Evolutionary conservation across 2,329 filamentous ascomycete genomes (phyloP), one percentile per base, ranked within the genome.

Genomic region (Aureobasidium sp.): DNA sequence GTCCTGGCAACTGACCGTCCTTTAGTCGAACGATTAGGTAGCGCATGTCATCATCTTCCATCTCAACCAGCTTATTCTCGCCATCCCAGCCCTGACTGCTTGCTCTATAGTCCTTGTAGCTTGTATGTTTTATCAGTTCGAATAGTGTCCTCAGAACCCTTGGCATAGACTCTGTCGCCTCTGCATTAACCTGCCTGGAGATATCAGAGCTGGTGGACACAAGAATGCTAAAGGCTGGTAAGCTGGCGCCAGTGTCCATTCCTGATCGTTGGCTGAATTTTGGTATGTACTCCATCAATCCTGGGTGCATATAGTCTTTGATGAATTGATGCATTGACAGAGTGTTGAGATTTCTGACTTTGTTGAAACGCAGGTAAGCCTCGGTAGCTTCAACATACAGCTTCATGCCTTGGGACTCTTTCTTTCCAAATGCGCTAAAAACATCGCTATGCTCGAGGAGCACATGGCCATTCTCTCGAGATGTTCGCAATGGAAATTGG

Each of bases 1-100:
- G 1, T 9, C 17, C 46, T 15, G 57, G 57, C 0, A 9, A n/a
- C 2, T 9, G 42, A 12, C 64, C 78, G 79, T 53, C 26, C 5
- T 20, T n/a, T 0, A 50, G 57, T 17, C 26, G 41, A 26, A 89
- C 80, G 3, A 91, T 73, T 8, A 91, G 76, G 71, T 90, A 92
- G 47, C 86, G 81, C 72, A 92, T 81, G 62, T 86, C 85, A 0
- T 78, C 72, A 5, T 87, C 83, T 63, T 76, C 76, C 88, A 92
- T 91, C 77, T 92, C 89, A 13, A 74, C 74, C 57, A 77, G 75
- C 76, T 91, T 92, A 47, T 77, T 75, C 2, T 67, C 71, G 0
- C 82, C 80, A 51, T 85, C 80, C 89, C 89, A 92, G 51, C 86
- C 86, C 0, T 74, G 70, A 7, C 78, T 78, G 2, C 87, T 89